Percentiles rank a stretch among this genome's conserved stretches.
These are phyloP conservation scores for Gracilaria domingensis DNA, from an alignment of 23 red algal species.

Conservation along the genomic window DNA sequence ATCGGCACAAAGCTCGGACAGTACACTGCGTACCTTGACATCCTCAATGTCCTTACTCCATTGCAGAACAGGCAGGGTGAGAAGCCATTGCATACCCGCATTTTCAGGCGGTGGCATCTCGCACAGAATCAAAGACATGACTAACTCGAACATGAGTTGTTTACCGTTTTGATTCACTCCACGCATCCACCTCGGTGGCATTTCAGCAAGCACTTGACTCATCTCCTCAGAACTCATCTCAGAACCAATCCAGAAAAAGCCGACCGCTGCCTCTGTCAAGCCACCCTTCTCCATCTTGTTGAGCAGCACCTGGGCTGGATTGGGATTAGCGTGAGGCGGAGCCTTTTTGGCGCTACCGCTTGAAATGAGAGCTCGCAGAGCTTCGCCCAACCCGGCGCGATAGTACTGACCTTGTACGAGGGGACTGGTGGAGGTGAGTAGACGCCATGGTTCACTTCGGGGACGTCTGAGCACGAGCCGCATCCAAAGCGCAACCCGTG, in stretches of 20 bases:
- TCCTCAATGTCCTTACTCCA: conserved; percentile 36
- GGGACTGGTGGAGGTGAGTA: conserved; percentile 55
- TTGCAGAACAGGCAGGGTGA: conserved; percentile 43
- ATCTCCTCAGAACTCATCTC: conserved; percentile 50
- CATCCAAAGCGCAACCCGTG: conserved; percentile 54
- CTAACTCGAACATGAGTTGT: conserved; percentile 60
- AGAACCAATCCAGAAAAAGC: conserved; percentile 54
- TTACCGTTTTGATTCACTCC: conserved; percentile 59
- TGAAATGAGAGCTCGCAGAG: conserved; percentile 44
- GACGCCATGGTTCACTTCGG: conserved; percentile 54
- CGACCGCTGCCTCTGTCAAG: conserved; percentile 47
- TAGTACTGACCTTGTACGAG: conserved; percentile 46
- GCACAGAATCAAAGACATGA: conserved; percentile 55
- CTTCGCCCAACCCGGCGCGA: conserved; percentile 32
- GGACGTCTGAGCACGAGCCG: conserved; percentile 55
- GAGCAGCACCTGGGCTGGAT: conserved; percentile 39
- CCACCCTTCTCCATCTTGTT: conserved; percentile 15
- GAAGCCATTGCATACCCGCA: conserved; percentile 19
- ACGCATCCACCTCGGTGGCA: conserved; percentile 63
- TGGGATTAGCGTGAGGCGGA: conserved; percentile 17
- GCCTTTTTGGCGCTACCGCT: conserved; percentile 28
- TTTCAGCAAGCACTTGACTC: conserved; percentile 49
- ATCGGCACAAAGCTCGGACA: conserved; percentile 56
- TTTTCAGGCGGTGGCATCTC: conserved; percentile 27
- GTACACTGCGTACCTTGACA: conserved; percentile 10